phyloP scores from a whole-genome alignment of 306 rosid species.

The Acmispon strigosus region DNA sequence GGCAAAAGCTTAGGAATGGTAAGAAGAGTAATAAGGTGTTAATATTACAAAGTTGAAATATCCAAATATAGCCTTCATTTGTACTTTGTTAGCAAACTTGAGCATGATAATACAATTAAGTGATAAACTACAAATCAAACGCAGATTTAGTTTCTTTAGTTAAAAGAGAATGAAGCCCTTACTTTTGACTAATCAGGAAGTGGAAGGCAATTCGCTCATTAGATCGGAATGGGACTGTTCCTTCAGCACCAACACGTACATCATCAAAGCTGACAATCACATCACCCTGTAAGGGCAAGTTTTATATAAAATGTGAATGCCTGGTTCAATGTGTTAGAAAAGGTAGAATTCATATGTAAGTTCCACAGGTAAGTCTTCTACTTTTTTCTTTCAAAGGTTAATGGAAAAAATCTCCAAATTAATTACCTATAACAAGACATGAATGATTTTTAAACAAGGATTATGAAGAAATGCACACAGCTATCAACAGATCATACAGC shows the following conservation, averaged over 20 bases:
- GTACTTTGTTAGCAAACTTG: background rate
- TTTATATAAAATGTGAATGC: slow-evolving; percentile 11
- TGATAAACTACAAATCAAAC: background rate
- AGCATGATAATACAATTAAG: background rate
- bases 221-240: slow-evolving; percentile 90
- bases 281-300: slow-evolving; percentile 70
- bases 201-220: slow-evolving; percentile 93
- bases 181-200: slow-evolving; percentile 95
- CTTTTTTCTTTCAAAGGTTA: background rate
- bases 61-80: background rate
- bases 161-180: slow-evolving; percentile 26
- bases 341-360: slow-evolving; percentile 2
- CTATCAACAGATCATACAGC: background rate
- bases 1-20: background rate
- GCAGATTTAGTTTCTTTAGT: background rate
- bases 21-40: background rate
- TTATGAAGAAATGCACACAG: background rate
- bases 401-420: background rate
- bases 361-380: background rate
- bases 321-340: background rate
- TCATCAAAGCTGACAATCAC: slow-evolving; percentile 92
- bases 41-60: background rate
- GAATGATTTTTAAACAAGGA: slow-evolving; percentile 13
- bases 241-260: slow-evolving; percentile 82
- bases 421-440: background rate